Base-by-base conservation (phyloP, 1,139 yeast genomes). In the Diutina catenulata region DNA sequence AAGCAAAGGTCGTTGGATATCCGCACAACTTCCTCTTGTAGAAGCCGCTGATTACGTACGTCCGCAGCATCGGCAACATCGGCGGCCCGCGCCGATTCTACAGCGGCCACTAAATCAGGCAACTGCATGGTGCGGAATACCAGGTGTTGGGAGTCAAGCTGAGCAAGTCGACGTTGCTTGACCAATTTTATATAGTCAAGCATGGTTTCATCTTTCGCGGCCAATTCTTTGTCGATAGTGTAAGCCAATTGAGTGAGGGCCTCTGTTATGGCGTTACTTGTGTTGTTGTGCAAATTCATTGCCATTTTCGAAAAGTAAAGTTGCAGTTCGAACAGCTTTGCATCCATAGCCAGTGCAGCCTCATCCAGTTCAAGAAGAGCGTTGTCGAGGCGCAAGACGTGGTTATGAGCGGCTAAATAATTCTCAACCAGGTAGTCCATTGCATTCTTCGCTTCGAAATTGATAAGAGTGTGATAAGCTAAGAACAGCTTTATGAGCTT, bases 361-460 rank as follows among this genome's bases (percentile, higher is more conserved):
- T 31, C 35, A 9, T 31, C 35, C 8, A 14, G 20, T 20, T 31
- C 35, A 18, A 31, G 21, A 16, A 24, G 11, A 3, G 27, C 36
- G 16, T 24, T 24, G 3, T 47, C 52, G 45, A 40, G 49, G 28
- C 44, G 52, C 43, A 50, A 45, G 2, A 54, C 55, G 33, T 55
- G 56, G 44, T 64, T 68, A 43, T 66, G 65, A 38, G 66, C 68
- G 29, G 63, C 62, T 43, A 77, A 57, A 62, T 77, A 77, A 49
- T 83, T 94, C 46, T 82, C 83, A 1, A 87, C 86, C 0, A 86
- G 74, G 42, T 75, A 69, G 13, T 87, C 82, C 26, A 75, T 74
- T 45, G 77, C 70, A 55, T 91, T 88, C 31, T 75, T 70, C 33
- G 87, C 64, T 9, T 51, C 44, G 40, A 67, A 63, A 47, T 80